A percentile compares a stretch with the other conserved stretches of the same genome.
phyloP scores from a whole-genome alignment of 345 rosid genomes.

The Microcos paniculata region DNA sequence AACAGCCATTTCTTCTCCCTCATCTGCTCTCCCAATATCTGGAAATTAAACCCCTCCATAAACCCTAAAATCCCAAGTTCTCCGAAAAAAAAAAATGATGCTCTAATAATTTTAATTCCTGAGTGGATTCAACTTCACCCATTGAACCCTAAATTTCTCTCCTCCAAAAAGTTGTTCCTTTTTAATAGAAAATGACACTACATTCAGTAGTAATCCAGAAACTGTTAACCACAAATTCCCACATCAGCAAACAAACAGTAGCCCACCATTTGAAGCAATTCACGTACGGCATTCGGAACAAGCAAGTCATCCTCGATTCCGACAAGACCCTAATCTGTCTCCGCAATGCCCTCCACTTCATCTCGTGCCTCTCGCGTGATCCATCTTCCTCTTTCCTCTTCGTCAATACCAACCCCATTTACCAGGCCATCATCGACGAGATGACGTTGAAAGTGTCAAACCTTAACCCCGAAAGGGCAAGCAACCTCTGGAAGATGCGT shows the following conservation, averaged over 20 bases:
- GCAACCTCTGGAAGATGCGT: conserved; percentile 70
- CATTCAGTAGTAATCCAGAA: conserved; percentile 87
- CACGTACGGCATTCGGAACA: conserved; percentile 73
- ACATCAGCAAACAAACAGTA: conserved; percentile 72
- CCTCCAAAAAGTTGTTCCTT: neutral
- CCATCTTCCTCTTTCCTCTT: conserved; percentile 64
- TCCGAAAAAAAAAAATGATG: conserved; percentile 24
- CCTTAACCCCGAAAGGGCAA: conserved; percentile 56
- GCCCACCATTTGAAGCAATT: conserved; percentile 83
- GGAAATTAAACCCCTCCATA: neutral
- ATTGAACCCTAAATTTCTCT: neutral
- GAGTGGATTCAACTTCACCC: neutral
- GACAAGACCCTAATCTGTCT: conserved; percentile 90
- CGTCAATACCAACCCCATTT: conserved; percentile 88
- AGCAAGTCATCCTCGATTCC: conserved; percentile 65
- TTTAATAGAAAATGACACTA: conserved; percentile 52
- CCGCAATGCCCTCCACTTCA: conserved; percentile 79
- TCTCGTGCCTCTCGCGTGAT: conserved; percentile 56
- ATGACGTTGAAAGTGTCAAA: conserved; percentile 72
- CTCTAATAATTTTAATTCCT: neutral
- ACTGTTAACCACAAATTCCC: conserved; percentile 80
- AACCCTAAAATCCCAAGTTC: conserved; percentile 14
- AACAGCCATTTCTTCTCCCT: neutral
- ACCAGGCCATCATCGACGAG: conserved; percentile 78
- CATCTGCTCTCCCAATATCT: neutral